A percentile compares a stretch with the other conserved stretches of the same genome.
phyloP scores from a whole-genome alignment of 2,329 filamentous ascomycete species.

The Chaetoscypha palmicola region DNA sequence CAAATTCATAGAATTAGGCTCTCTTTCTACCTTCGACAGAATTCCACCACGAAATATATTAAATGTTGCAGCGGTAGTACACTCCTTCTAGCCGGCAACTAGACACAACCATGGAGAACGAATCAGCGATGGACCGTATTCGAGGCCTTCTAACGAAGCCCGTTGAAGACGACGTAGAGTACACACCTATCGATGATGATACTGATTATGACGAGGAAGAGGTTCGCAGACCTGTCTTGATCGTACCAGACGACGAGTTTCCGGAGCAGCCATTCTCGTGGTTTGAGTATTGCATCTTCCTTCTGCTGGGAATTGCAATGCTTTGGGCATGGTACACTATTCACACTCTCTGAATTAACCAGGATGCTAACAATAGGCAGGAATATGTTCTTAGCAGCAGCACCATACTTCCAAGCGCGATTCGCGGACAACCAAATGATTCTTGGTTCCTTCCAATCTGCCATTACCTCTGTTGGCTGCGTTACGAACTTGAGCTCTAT shows the following conservation, averaged over 20 bases:
- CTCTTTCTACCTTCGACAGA: no score
- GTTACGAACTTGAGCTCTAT: conserved; percentile 73
- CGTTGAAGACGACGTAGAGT: conserved; percentile 19
- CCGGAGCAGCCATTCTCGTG: conserved; percentile 59
- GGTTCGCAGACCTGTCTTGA: conserved; percentile 15
- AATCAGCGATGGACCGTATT: conserved; percentile 20
- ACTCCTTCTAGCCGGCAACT: no score
- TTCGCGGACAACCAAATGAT: conserved; percentile 67
- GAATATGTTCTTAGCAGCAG: conserved; percentile 98
- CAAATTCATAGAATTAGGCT: no score
- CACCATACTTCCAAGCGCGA: conserved; percentile 83
- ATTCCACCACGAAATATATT: no score
- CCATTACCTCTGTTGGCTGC: conserved; percentile 81
- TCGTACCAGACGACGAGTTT: conserved; percentile 11
- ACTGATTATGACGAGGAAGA: conserved; percentile 14
- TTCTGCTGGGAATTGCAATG: conserved; percentile 84
- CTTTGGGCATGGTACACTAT: conserved; percentile 85
- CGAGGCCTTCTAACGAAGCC: conserved; percentile 21
- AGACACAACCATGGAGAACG: conserved; percentile 7
- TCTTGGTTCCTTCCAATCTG: conserved; percentile 76
- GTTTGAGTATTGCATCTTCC: conserved; percentile 79
- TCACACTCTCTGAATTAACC: no score
- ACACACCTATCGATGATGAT: conserved; percentile 21
- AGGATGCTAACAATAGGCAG: conserved; percentile 40
- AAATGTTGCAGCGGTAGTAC: no score